Percentiles rank a stretch among this genome's conserved stretches.
These are phyloP conservation scores for Beauveria asiatica DNA, from an alignment of 2,329 filamentous ascomycete species.

Conservation along the genomic window DNA sequence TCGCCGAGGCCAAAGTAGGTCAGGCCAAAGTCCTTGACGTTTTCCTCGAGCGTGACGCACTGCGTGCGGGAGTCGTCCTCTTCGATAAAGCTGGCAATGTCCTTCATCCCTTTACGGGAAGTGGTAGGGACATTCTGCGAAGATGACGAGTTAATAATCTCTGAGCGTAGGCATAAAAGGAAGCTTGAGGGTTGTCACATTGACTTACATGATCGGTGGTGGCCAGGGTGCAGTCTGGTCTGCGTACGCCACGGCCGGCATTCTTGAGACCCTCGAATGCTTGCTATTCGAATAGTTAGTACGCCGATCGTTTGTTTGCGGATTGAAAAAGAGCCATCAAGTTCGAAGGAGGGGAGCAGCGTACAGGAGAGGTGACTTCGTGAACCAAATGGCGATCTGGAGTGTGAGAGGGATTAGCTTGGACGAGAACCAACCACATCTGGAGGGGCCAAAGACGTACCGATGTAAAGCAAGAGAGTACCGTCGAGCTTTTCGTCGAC, in stretches of 20 bases:
- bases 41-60: conserved; percentile 93
- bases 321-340: background rate
- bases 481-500: conserved; percentile 94
- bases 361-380: conserved; percentile 92
- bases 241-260: conserved; percentile 75
- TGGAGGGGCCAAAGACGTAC: conserved; percentile 38
- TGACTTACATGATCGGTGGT: conserved; percentile 87
- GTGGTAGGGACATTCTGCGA: conserved; percentile 83
- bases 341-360: conserved; percentile 20
- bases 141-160: background rate
- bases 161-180: too few relatives aligned
- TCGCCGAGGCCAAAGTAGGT: conserved; percentile 96
- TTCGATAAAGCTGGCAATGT: conserved; percentile 86
- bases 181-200: too few relatives aligned
- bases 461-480: conserved; percentile 87
- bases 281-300: conserved; percentile 49
- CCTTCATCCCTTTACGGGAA: conserved; percentile 86
- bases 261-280: conserved; percentile 94
- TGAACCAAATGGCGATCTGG: conserved; percentile 90
- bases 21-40: conserved; percentile 91
- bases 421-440: background rate
- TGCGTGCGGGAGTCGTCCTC: conserved; percentile 90
- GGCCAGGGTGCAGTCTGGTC: conserved; percentile 92
- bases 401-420: background rate
- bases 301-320: conserved; percentile 2